Evolutionary conservation across 2,329 filamentous ascomycete species (phyloP).

Genomic region (Fusarium ambrosium): DNA sequence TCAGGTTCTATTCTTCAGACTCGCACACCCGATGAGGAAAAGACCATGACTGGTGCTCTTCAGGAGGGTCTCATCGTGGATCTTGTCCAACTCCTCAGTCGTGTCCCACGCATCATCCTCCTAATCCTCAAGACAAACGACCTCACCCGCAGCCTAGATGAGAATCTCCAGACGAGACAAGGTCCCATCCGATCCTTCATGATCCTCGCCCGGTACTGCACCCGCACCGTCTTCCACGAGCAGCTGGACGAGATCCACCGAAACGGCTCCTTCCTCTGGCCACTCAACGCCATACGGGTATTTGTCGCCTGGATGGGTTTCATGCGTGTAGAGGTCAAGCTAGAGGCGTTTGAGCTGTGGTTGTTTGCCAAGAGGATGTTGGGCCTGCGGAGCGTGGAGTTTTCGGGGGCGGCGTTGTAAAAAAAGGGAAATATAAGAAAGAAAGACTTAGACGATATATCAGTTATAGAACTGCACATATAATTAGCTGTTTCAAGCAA

Average conservation of each 20-base stretch:
- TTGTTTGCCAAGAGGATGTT: conserved; percentile 66
- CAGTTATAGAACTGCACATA: conserved; percentile 28
- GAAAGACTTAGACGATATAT: conserved; percentile 37
- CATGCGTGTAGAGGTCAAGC: conserved; percentile 72
- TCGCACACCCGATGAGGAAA: conserved; percentile 82
- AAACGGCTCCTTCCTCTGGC: conserved; percentile 70
- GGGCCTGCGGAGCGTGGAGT: conserved; percentile 49
- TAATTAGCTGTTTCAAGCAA: conserved; percentile 24
- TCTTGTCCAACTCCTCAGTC: conserved; percentile 87
- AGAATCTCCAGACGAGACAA: conserved; percentile 83
- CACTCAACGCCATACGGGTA: conserved; percentile 67
- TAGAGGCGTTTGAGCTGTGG: conserved; percentile 75
- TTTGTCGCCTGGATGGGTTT: conserved; percentile 70
- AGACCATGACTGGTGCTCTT: conserved; percentile 85
- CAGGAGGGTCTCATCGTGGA: conserved; percentile 91
- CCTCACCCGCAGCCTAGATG: conserved; percentile 91
- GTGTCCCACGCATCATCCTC: conserved; percentile 91
- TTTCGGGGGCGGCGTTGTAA: conserved; percentile 45
- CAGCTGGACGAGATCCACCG: conserved; percentile 69
- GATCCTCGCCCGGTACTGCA: conserved; percentile 78
- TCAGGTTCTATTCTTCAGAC: conserved; percentile 69
- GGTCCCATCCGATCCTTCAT: conserved; percentile 76
- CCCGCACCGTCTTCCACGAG: conserved; percentile 75
- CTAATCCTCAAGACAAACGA: conserved; percentile 99
- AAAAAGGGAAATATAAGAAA: conserved; percentile 30